Conservation (phyloP, 768 basidiomycete species). For the Amanita brunnescens region DNA sequence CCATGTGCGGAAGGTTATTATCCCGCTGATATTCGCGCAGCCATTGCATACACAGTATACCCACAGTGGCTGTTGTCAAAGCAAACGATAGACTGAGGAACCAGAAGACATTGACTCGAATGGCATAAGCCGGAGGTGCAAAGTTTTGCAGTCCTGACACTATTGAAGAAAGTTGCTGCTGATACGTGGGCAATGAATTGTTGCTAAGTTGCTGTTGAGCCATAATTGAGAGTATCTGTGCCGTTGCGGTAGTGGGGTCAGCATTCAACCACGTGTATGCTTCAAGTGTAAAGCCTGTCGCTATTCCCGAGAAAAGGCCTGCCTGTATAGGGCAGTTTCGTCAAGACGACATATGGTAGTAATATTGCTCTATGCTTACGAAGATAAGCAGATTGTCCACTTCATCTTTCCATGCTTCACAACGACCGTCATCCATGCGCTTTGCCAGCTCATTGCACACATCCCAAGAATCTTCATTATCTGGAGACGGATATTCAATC, state of each 20-base stretch:
- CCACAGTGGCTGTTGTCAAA: constrained; percentile 5
- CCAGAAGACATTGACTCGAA: constrained; percentile 8
- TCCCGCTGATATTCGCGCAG: constrained; percentile 8
- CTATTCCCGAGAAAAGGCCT: constrained; percentile 18
- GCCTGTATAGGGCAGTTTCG: constrained; percentile 8
- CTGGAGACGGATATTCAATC: background rate
- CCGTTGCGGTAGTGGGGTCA: constrained; percentile 10
- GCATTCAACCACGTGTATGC: constrained; percentile 13
- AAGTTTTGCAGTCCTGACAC: background rate
- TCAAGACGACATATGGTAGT: background rate
- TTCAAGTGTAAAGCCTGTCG: constrained; percentile 15
- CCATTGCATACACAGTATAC: constrained; percentile 9
- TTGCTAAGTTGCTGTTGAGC: background rate
- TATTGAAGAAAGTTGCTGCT: background rate
- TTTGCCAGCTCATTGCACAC: background rate
- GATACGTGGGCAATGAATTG: background rate
- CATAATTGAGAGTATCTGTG: background rate
- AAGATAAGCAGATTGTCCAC: constrained; percentile 16
- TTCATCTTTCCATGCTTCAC: constrained; percentile 11
- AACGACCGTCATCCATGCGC: constrained; percentile 7
- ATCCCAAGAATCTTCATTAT: background rate
- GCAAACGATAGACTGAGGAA: constrained; percentile 5
- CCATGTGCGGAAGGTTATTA: background rate
- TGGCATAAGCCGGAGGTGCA: background rate
- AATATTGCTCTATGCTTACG: constrained; percentile 8